Evolutionary conservation across 371 early-diverging fungal species (phyloP), one percentile per base, ranked within the genome.

Genomic region (Mucor indicus): DNA sequence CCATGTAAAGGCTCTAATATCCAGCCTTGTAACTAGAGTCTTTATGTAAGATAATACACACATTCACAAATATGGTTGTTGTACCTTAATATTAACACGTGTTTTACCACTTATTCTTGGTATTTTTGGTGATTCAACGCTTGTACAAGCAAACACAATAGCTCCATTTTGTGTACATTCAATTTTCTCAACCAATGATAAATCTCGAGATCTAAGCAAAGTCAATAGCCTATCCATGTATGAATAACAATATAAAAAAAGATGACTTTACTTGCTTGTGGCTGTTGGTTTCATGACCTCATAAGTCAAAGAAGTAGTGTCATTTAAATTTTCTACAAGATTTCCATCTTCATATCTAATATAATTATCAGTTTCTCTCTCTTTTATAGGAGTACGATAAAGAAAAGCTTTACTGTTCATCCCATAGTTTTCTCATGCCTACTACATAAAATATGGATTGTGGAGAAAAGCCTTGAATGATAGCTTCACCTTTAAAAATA

Each of bases 361-460:
- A n/a, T n/a, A n/a, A n/a, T n/a, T n/a, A n/a, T n/a, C n/a, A n/a
- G n/a, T n/a, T n/a, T n/a, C n/a, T n/a, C n/a, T n/a, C n/a, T n/a
- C n/a, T n/a, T n/a, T n/a, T n/a, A n/a, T n/a, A n/a, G n/a, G n/a
- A n/a, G n/a, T n/a, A n/a, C n/a, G 3, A 27, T 17, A 22, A 39
- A 20, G 35, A 13, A n/a, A n/a, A n/a, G n/a, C n/a, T n/a, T 56
- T 60, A 75, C 75, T 62, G 65, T 39, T 69, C 68, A 51, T 83
- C 83, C 83, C 83, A 83, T 13, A 84, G 64, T 46, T 77, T 76
- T 23, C 86, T 73, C 55, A 79, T 77, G 12, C 81, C 83, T 50
- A 86, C 76, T 12, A 86, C 77, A 24, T 82, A 75, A 59, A 84
- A 83, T 30, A 86, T 74, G 13, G 83, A 69, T 40, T 83, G 83